phyloP scores from a whole-genome alignment of 257 asterid species.

The Avicennia marina region DNA sequence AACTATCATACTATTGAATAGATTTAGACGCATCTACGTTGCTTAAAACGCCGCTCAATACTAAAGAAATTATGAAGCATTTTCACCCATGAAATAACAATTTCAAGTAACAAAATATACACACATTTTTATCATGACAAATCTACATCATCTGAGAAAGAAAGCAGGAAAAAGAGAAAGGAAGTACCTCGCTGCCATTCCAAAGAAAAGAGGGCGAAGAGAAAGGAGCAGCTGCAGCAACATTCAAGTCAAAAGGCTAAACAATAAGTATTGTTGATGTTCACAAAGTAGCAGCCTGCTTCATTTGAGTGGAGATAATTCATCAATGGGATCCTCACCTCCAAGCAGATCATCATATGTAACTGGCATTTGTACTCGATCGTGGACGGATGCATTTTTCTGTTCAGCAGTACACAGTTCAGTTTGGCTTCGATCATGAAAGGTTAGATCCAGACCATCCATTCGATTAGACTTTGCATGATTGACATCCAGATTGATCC shows the following conservation, averaged over 20 bases:
- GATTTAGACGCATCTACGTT: neutral
- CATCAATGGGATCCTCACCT: constrained; percentile 32
- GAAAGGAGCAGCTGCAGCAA: neutral
- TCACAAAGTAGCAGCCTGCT: neutral
- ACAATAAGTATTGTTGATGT: neutral
- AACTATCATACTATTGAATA: neutral
- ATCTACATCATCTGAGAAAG: constrained; percentile 5
- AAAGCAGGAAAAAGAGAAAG: neutral
- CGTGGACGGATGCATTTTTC: constrained; percentile 50
- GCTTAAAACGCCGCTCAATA: neutral
- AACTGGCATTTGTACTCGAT: constrained; percentile 70
- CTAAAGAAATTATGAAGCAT: neutral
- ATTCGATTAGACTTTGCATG: constrained; percentile 9
- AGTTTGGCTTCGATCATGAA: constrained; percentile 25
- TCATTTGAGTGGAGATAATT: neutral
- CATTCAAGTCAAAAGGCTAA: neutral
- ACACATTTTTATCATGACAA: neutral
- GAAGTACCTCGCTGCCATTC: neutral
- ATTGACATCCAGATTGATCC: constrained; percentile 15
- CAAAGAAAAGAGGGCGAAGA: neutral
- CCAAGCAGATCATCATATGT: constrained; percentile 62
- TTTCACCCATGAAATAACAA: neutral
- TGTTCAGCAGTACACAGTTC: constrained; percentile 20
- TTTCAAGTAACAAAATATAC: constrained; percentile 5
- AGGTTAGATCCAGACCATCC: constrained; percentile 20